Evolutionary conservation across 202 grass and related monocot genomes (phyloP).

Genomic region (Elaeis oleifera): DNA sequence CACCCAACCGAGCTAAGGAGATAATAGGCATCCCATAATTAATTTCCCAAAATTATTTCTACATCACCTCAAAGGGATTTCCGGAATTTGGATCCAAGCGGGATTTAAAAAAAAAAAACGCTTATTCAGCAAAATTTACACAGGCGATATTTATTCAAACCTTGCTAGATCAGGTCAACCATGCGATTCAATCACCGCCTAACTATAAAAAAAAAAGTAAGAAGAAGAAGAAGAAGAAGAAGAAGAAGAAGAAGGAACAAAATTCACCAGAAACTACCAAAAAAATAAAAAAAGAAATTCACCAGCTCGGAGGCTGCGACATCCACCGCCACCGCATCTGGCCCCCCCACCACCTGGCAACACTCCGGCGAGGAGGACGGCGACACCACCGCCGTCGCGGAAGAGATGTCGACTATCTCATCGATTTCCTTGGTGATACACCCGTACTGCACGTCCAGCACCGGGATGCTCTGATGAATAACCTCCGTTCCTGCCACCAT

Average conservation of each 20-base stretch:
- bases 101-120: no score
- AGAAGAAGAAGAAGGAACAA: neutral
- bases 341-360: neutral
- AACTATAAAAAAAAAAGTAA: neutral
- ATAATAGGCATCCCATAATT: neutral
- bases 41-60: neutral
- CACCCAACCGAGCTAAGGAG: neutral
- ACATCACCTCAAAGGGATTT: no score
- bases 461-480: slow-evolving; percentile 56
- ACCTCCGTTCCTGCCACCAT: slow-evolving; percentile 85
- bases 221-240: no score
- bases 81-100: no score
- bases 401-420: slow-evolving; percentile 29
- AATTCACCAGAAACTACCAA: neutral
- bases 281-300: slow-evolving; percentile 13
- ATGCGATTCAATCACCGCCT: no score
- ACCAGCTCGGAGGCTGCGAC: slow-evolving; percentile 49
- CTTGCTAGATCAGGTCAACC: slow-evolving; percentile 4
- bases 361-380: slow-evolving; percentile 13
- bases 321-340: slow-evolving; percentile 5
- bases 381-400: slow-evolving; percentile 18
- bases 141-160: no score
- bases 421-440: slow-evolving; percentile 43
- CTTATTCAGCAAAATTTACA: no score
- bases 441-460: slow-evolving; percentile 44